Evolutionary conservation across 208 protist species (phyloP), one percentile per base, ranked within the genome.

Genomic region (Leishmania guyanensis): DNA sequence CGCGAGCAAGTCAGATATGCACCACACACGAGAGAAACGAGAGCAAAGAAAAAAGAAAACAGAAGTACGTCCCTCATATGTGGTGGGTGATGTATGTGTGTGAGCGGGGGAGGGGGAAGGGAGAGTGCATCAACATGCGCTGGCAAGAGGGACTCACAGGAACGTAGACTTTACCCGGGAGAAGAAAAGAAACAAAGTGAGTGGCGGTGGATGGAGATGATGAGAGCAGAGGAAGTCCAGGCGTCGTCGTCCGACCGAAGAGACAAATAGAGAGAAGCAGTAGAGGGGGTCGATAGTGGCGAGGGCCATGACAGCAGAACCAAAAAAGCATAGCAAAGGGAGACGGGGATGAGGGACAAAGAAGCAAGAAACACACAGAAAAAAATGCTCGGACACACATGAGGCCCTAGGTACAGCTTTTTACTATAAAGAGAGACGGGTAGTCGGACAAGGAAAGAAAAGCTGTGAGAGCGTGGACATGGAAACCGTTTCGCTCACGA

Each of bases 301-400:
- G 39, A 50, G 29, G 64, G 14, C 16, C 22, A 9, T 48, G 5
- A n/a, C 66, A 26, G 0, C 33, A 68, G 33, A 26, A 43, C 5
- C 64, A 68, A 33, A 68, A 71, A 77, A 58, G 22, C 26, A 29
- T 6, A 66, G 22, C 62, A 39, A 29, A 29, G 29, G 43, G 39
- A 22, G 26, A 54, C 10, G 33, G 20, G n/a, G n/a, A 22, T 36
- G 77, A 86, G 22, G 77, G 46, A 43, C 62, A 70, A 60, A 64
- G 66, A 75, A 56, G 48, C 48, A 79, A 60, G 16, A 72, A 68
- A 12, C 69, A 73, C 70, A 73, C n/a, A 46, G 33, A 58, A 20
- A 29, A 60, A 64, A 62, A 29, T 16, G 16, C 6, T 22, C 68
- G 60, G 46, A 56, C 17, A 22, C 53, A 56, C 16, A 56, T 56